A percentile compares a stretch with the other conserved stretches of the same genome.
Evolutionary conservation across 257 asterid genomes (phyloP).

Genomic region (Petunia secreta): DNA sequence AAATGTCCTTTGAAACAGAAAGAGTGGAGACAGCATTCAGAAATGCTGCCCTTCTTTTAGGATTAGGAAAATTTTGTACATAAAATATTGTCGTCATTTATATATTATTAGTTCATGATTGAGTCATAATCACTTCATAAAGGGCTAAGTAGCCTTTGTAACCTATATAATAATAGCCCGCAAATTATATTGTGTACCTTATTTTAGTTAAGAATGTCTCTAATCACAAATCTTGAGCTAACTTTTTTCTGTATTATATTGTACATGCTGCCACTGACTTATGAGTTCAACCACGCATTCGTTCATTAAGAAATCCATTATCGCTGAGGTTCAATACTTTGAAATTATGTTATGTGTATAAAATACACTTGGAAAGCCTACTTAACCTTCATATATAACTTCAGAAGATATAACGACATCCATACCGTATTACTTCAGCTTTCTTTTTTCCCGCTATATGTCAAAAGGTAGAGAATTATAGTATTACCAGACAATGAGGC

Average conservation of each 20-base stretch:
- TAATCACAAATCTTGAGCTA: too few relatives aligned
- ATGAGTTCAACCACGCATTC: too few relatives aligned
- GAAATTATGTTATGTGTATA: not conserved
- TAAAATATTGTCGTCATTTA: constrained; percentile 27
- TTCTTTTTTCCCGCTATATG: not conserved
- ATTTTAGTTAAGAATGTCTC: too few relatives aligned
- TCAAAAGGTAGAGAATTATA: not conserved
- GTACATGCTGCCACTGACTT: too few relatives aligned
- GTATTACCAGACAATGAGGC: not conserved
- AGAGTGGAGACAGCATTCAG: constrained; percentile 42
- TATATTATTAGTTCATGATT: constrained; percentile 30
- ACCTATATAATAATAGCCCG: not conserved
- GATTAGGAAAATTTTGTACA: constrained; percentile 48
- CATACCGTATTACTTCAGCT: not conserved
- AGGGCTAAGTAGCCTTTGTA: constrained; percentile 25
- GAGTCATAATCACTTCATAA: constrained; percentile 27
- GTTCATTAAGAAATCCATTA: too few relatives aligned
- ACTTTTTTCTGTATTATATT: too few relatives aligned
- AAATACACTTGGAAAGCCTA: not conserved
- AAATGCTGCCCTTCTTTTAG: constrained; percentile 52
- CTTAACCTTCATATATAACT: not conserved
- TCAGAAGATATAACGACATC: too few relatives aligned
- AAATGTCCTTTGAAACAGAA: not conserved
- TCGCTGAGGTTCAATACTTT: not conserved
- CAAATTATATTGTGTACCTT: not conserved